phyloP scores from a whole-genome alignment of 768 basidiomycete genomes.

The Tremella yokohamensis region DNA sequence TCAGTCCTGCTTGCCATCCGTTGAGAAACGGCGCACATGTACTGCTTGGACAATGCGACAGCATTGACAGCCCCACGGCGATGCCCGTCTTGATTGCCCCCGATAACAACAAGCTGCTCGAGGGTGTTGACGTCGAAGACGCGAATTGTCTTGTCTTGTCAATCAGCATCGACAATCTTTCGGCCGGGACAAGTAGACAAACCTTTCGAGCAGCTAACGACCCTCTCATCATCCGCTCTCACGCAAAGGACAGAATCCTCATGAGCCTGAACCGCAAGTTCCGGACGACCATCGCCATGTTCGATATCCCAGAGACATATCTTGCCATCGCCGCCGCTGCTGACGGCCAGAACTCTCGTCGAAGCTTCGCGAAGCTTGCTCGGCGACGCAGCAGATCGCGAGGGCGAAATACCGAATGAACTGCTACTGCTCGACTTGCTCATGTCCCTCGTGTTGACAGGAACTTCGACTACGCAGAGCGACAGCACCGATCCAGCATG shows the following conservation, averaged over 20 bases:
- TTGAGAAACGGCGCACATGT: conserved; percentile 36
- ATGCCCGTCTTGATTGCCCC: conserved; percentile 12
- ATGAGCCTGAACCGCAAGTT: conserved; percentile 37
- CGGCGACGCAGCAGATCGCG: neutral
- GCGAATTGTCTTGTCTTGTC: conserved; percentile 43
- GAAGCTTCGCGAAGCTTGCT: conserved; percentile 5
- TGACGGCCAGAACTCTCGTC: conserved; percentile 26
- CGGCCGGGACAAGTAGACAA: conserved; percentile 4
- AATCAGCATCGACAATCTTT: neutral
- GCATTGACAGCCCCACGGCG: conserved; percentile 44
- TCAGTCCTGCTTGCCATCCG: neutral
- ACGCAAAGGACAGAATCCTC: conserved; percentile 44
- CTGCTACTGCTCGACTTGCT: neutral
- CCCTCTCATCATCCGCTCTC: conserved; percentile 36
- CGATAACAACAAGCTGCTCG: conserved; percentile 33
- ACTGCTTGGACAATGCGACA: conserved; percentile 39
- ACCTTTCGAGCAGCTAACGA: conserved; percentile 50
- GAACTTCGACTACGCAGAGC: conserved; percentile 16
- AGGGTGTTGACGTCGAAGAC: conserved; percentile 43
- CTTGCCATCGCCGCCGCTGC: conserved; percentile 47
- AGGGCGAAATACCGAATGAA: neutral
- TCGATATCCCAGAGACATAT: conserved; percentile 47
- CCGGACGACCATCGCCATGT: conserved; percentile 27
- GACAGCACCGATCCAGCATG: conserved; percentile 45
- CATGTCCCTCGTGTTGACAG: neutral